Base-by-base conservation (phyloP, 1,284 basidiomycete genomes). In the Pseudozyma tsukubaensis region DNA sequence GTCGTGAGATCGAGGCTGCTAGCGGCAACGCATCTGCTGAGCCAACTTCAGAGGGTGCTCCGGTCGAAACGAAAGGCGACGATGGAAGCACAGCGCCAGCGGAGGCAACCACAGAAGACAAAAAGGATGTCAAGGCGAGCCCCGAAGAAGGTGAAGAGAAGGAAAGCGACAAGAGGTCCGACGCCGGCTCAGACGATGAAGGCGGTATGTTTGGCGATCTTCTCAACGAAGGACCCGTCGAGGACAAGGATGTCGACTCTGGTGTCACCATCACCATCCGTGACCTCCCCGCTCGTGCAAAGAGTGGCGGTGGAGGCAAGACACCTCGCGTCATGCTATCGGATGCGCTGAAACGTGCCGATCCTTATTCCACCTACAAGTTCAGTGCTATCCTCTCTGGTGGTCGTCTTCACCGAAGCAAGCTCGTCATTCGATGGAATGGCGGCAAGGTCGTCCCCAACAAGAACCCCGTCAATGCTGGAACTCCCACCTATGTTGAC, bases 141-240 rank as follows among this genome's bases (percentile, higher is more conserved):
- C 10, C 18, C 6, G 37, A n/a, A 16, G 50, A 44, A 21, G 63
- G 45, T 9, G 56, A 40, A 9, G 51, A 54, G n/a, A 49, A 63
- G 3, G 24, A 35, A 0, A 16, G 50, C 11, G 54, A 60, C 45
- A 50, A 53, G 18, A 63, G 58, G 21, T 21, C 51, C 9, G 69
- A 64, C 7, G 53, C 37, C 10, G 59, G 37, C 43, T 71, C 73
- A 8, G 72, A 69, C 32, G 52, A 57, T 36, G 86, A 87, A 24
- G 89, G 87, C 8, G 92, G 91, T 9, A 82, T 97, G 49, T 89
- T 97, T 71, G 88, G 88, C 14, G 91, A 89, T 51, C 86, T 96
- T 67, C 87, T 98, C 40, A 92, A 97, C 49, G 89, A 89, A 59
- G 90, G 85, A 88, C 13, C 87, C 92, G 40, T 92, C 92, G 0